Evolutionary conservation across 345 rosid genomes (phyloP).

Genomic region (Microthlaspi erraticum): DNA sequence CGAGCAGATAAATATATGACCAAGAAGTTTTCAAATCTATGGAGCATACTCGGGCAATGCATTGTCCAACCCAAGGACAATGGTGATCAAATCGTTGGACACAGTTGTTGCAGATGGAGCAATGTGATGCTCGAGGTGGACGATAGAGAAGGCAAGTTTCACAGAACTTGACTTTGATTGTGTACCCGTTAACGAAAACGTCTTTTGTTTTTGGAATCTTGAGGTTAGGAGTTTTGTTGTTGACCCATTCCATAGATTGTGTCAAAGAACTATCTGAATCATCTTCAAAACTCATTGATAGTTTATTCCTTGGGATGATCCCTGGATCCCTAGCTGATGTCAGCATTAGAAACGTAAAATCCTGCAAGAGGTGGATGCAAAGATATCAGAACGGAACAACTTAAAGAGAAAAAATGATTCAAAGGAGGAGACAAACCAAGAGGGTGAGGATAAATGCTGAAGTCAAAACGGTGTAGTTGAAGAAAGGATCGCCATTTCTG

Average conservation of each 20-base stretch:
- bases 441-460: slow-evolving; percentile 55
- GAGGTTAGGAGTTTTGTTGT: slow-evolving; percentile 58
- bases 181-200: slow-evolving; percentile 67
- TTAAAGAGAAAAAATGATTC: slow-evolving; percentile 6
- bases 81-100: slow-evolving; percentile 95
- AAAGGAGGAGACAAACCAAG: slow-evolving; percentile 56
- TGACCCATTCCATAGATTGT: slow-evolving; percentile 49
- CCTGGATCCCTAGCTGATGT: slow-evolving; percentile 97
- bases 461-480: slow-evolving; percentile 53
- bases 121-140: slow-evolving; percentile 96
- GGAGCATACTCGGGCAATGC: slow-evolving; percentile 78
- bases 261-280: slow-evolving; percentile 42
- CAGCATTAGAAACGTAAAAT: slow-evolving; percentile 64
- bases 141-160: slow-evolving; percentile 90
- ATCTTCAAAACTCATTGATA: slow-evolving; percentile 57
- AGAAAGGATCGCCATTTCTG: slow-evolving; percentile 46
- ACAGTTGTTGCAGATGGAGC: slow-evolving; percentile 93
- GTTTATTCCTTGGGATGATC: slow-evolving; percentile 80
- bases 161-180: slow-evolving; percentile 81
- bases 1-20: not conserved
- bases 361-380: slow-evolving; percentile 51
- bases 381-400: slow-evolving; percentile 17
- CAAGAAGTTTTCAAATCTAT: not conserved
- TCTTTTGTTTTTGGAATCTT: slow-evolving; percentile 68
- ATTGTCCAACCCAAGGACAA: slow-evolving; percentile 99